These are phyloP conservation scores for Daldinia vernicosa DNA, from an alignment of 495 filamentous ascomycete species.

Conservation along the genomic window DNA sequence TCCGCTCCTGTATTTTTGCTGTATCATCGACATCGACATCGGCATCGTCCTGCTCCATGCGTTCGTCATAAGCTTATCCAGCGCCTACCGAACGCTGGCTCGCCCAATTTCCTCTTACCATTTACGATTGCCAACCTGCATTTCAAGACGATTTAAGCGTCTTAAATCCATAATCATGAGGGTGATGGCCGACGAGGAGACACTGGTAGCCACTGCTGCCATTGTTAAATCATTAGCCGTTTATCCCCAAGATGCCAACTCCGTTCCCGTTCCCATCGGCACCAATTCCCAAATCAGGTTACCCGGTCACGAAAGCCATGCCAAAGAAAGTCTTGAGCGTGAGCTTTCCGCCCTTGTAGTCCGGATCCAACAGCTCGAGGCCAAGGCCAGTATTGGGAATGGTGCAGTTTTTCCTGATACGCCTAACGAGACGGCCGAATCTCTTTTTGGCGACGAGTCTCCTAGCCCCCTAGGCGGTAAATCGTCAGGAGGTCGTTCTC, in stretches of 20 bases:
- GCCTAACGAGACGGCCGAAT: conserved; percentile 64
- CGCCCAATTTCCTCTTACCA: conserved; percentile 22
- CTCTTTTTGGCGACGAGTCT: conserved; percentile 61
- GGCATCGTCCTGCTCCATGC: conserved; percentile 46
- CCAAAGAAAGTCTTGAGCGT: conserved; percentile 73
- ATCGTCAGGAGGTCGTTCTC: conserved; percentile 23
- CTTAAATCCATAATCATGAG: conserved; percentile 25
- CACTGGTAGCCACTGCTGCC: conserved; percentile 68
- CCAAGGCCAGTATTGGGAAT: conserved; percentile 65
- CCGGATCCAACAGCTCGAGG: conserved; percentile 74
- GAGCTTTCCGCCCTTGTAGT: conserved; percentile 74
- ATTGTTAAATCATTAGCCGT: conserved; percentile 70
- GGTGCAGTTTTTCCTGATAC: conserved; percentile 68
- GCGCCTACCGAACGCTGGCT: conserved; percentile 55
- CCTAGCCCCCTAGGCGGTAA: conserved; percentile 24
- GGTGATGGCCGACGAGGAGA: conserved; percentile 67
- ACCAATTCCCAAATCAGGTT: conserved; percentile 61
- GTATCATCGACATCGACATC: conserved; percentile 27
- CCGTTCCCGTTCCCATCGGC: conserved; percentile 44
- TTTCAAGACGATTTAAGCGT: conserved; percentile 16
- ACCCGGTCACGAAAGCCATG: conserved; percentile 69
- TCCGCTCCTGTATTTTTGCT: conserved; percentile 16
- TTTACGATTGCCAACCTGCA: conserved; percentile 19
- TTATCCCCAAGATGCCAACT: conserved; percentile 47
- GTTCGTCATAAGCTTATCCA: conserved; percentile 54